Evolutionary conservation across 2,329 filamentous ascomycete species (phyloP).

Genomic region (Venturiaceae sp.): DNA sequence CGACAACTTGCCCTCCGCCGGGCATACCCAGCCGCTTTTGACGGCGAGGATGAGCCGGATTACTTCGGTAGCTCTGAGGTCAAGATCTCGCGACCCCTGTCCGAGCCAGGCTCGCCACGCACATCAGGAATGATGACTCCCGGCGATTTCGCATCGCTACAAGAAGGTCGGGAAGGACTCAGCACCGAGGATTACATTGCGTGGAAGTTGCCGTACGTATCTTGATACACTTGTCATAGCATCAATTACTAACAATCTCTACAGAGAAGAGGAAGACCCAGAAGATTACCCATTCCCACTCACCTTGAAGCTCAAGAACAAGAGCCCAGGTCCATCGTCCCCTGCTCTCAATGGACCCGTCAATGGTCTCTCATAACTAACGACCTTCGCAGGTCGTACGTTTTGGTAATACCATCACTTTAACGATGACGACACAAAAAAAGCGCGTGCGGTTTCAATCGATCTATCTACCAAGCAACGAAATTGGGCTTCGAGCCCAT

Average conservation of each 20-base stretch:
- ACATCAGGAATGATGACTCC: conserved; percentile 99
- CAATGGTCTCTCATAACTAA: conserved; percentile 7
- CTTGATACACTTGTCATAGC: not conserved
- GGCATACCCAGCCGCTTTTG: conserved; percentile 83
- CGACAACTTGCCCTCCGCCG: conserved; percentile 83
- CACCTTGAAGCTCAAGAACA: conserved; percentile 39
- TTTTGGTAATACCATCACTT: not conserved
- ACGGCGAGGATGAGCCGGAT: conserved; percentile 66
- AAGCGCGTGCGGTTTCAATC: not conserved
- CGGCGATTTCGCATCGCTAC: conserved; percentile 91
- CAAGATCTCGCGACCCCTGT: conserved; percentile 92
- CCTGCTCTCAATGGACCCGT: conserved; percentile 6
- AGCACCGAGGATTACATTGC: conserved; percentile 96
- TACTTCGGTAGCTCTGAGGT: conserved; percentile 88
- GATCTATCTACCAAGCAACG: not conserved
- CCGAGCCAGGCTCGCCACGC: conserved; percentile 83
- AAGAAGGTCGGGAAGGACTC: conserved; percentile 86
- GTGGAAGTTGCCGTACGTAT: conserved; percentile 88
- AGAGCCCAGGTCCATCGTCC: conserved; percentile 7
- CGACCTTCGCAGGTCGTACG: not conserved
- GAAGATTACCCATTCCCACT: conserved; percentile 67
- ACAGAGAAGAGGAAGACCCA: conserved; percentile 84
- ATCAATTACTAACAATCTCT: conserved; percentile 18
- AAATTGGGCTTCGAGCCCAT: not conserved
- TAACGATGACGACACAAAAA: not conserved